Base-by-base conservation (phyloP, 768 basidiomycete genomes). In the Psilocybe azurescens region DNA sequence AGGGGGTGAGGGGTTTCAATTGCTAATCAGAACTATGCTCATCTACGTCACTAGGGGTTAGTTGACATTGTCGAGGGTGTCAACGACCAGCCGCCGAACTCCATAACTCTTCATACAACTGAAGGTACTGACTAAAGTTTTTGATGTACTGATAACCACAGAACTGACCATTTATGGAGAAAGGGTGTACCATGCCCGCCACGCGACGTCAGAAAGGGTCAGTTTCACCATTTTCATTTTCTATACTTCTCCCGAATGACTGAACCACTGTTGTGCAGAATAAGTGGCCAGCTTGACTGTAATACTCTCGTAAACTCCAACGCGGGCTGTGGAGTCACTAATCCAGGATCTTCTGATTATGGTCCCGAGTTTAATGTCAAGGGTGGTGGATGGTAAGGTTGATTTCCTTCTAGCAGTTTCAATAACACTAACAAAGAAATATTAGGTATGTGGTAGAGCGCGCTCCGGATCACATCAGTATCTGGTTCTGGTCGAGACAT, bases 401-500 rank as follows among this genome's bases (percentile, higher is more conserved):
- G 20, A 20, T 20, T 20, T 20, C 1, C 20, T 20, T 52, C 56
- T 9, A n/a, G 14, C 8, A 7, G 14, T n/a, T 38, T 30, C 18
- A 9, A 39, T 13, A 38, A 33, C 28, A 29, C 32, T 29, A 24
- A 20, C 38, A 29, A 38, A 5, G 41, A 53, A 20, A 16, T 5
- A 20, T 50, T 24, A 86, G 81, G 79, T 86, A 81, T 68, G 88
- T 83, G 1, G 75, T 87, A 66, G 85, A 86, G 67, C 80, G 86
- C 44, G 81, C 83, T 1, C 64, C 72, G 11, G 64, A 60, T 11
- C 79, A 77, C 64, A 83, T 90, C 66, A 85, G 82, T 59, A 77
- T 88, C 36, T 90, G 85, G 83, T 89, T 87, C 76, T 90, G 87
- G 87, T 72, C 82, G 1, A 75, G 87, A 20, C 74, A 77, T 61